A percentile compares a stretch with the other conserved stretches of the same genome.
Conservation (phyloP, 225 moss, liverwort and hornwort species). For the Bryum argenteum region DNA sequence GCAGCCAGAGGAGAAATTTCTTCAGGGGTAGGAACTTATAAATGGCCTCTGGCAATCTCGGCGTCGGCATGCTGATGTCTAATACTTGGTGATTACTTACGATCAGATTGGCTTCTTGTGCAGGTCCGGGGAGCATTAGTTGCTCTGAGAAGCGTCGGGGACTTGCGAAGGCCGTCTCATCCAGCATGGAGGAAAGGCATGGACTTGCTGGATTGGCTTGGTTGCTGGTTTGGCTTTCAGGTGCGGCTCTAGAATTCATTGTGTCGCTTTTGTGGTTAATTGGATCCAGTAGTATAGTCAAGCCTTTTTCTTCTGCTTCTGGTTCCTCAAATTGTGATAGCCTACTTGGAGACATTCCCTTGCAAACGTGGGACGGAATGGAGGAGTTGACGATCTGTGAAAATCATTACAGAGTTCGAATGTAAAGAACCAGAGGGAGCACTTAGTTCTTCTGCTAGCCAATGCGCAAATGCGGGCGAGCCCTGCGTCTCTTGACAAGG, state of each 20-base stretch:
- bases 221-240: conserved; percentile 86
- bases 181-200: conserved; percentile 43
- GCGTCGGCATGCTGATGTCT: not conserved
- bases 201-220: conserved; percentile 92
- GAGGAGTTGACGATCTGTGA: conserved; percentile 8
- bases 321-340: not conserved
- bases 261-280: not conserved
- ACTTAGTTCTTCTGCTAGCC: conserved; percentile 81
- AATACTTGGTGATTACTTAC: not conserved
- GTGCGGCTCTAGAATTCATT: conserved; percentile 32
- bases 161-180: conserved; percentile 50
- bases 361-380: not conserved
- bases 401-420: conserved; percentile 55
- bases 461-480: conserved; percentile 87
- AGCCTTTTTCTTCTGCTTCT: not conserved
- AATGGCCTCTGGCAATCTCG: not conserved
- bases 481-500: conserved; percentile 42
- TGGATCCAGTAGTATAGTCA: not conserved
- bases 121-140: conserved; percentile 74
- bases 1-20: conserved; percentile 12
- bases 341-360: conserved; percentile 1
- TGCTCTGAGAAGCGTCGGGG: conserved; percentile 63
- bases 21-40: not conserved
- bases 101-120: not conserved
- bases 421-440: conserved; percentile 86